Percentiles rank a stretch among this genome's conserved stretches.
These are phyloP conservation scores for Cryptosporidium xiaoi DNA, from an alignment of 169 alveolate species.

Conservation along the genomic window DNA sequence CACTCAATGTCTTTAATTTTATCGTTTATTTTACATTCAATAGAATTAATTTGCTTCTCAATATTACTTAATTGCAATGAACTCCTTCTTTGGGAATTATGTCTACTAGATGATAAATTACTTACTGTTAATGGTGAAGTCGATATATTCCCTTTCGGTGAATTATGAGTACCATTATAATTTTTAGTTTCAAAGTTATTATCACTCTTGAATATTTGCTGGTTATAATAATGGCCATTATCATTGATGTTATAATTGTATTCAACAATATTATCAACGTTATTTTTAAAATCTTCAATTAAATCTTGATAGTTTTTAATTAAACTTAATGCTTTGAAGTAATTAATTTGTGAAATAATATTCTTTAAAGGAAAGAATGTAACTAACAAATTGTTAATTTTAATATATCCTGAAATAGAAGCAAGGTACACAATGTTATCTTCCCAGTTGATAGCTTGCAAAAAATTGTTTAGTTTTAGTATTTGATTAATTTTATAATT, in stretches of 20 bases:
- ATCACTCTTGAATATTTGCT: background rate
- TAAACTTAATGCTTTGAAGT: slow-evolving; percentile 7
- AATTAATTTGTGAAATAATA: slow-evolving; percentile 40
- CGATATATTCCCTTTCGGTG: slow-evolving; percentile 18
- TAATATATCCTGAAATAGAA: slow-evolving; percentile 22
- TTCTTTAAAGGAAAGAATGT: slow-evolving; percentile 27
- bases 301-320: slow-evolving; percentile 9
- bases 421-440: background rate
- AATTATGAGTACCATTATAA: background rate
- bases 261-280: no score
- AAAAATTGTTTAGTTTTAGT: background rate
- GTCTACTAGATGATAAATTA: slow-evolving; percentile 6
- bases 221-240: background rate
- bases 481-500: slow-evolving; percentile 11
- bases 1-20: background rate
- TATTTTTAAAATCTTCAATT: slow-evolving; percentile 5
- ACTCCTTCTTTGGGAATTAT: slow-evolving; percentile 30
- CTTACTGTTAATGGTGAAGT: slow-evolving; percentile 2
- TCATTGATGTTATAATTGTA: no score
- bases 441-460: slow-evolving; percentile 44
- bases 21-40: slow-evolving; percentile 1
- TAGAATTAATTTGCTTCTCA: slow-evolving; percentile 5
- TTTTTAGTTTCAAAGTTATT: slow-evolving; percentile 5
- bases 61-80: slow-evolving; percentile 18
- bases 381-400: slow-evolving; percentile 5